Evolutionary conservation across 169 alveolate species (phyloP), one percentile per base, ranked within the genome.

Genomic region (Neospora caninum): DNA sequence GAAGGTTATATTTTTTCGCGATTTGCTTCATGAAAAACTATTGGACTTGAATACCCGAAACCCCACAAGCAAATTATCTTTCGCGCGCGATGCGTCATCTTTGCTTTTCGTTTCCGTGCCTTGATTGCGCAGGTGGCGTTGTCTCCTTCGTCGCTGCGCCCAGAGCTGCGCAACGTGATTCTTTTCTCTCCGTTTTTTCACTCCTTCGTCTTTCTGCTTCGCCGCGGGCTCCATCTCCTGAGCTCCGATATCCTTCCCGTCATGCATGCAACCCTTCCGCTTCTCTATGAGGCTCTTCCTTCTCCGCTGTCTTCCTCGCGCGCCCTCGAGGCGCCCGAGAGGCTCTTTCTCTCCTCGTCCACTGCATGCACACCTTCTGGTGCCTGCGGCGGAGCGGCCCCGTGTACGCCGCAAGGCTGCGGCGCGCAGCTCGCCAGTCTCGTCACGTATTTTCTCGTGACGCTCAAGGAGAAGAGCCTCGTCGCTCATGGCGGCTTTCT

Each of bases 361-460:
- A 49, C 42, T 43, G 64, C 89, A 9, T 13, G 2, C 20, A 42
- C 89, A 6, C 43, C 39, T 22, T 18, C 53, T 22, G 88, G 58
- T 7, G 88, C 31, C 41, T 64, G 69, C 38, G 67, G 67, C n/a
- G 89, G 89, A 4, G 89, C 89, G 2, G 89, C 89, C 1, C 67
- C 53, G 6, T 82, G 54, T 49, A 82, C 53, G 22, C 89, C 89
- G 43, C 89, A 82, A 67, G 89, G 69, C n/a, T 39, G 67, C 67
- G 67, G 89, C 89, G 64, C n/a, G 22, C 89, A 82, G 67, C 89
- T 82, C 43, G 89, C 64, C 53, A 82, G 89, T 31, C 64, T 82
- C 53, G 89, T 82, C 34, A 82, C 89, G 10, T 36, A 82, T 43
- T 38, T 82, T 36, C 43, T 82, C 67, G 89, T 82, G 67, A 82